Conservation (phyloP, 1,139 yeast genomes). For the Hanseniaspora sp. region DNA sequence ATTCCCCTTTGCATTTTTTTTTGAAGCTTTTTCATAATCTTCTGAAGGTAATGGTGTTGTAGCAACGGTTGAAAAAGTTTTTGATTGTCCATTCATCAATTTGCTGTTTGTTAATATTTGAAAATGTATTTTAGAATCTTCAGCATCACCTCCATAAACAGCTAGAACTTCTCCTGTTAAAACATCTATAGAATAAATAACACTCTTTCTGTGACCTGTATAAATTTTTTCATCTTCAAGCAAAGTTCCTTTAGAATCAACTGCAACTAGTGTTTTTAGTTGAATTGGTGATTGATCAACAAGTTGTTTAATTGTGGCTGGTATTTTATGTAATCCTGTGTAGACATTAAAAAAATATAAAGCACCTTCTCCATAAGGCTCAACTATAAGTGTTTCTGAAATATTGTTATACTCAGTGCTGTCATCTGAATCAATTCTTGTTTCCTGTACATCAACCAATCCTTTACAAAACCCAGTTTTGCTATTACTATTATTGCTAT, state of each 20-base stretch:
- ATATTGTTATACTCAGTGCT: constrained; percentile 12
- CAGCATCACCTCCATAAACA: constrained; percentile 46
- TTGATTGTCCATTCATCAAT: background rate
- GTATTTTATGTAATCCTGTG: constrained; percentile 66
- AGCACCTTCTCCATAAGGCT: constrained; percentile 78
- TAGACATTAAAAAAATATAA: constrained; percentile 76
- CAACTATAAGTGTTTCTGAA: constrained; percentile 58
- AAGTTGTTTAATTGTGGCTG: constrained; percentile 67
- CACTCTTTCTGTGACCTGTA: constrained; percentile 73
- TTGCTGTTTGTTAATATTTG: constrained; percentile 14
- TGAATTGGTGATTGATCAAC: constrained; percentile 78
- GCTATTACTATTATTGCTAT: constrained; percentile 27
- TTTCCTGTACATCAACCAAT: constrained; percentile 24
- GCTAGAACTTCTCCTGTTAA: constrained; percentile 66
- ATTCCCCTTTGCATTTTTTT: constrained; percentile 8
- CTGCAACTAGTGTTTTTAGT: constrained; percentile 32
- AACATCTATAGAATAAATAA: constrained; percentile 64
- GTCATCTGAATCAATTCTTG: constrained; percentile 20
- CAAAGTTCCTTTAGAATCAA: constrained; percentile 30
- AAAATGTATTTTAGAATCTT: constrained; percentile 20
- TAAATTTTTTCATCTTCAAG: constrained; percentile 76
- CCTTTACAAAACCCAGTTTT: constrained; percentile 19
- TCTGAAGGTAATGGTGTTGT: constrained; percentile 1
- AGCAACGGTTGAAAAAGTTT: constrained; percentile 1
- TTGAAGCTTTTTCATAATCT: background rate